Evolutionary conservation across 2,329 filamentous ascomycete species (phyloP), one percentile per base, ranked within the genome.

Genomic region (Cytospora leucostoma): DNA sequence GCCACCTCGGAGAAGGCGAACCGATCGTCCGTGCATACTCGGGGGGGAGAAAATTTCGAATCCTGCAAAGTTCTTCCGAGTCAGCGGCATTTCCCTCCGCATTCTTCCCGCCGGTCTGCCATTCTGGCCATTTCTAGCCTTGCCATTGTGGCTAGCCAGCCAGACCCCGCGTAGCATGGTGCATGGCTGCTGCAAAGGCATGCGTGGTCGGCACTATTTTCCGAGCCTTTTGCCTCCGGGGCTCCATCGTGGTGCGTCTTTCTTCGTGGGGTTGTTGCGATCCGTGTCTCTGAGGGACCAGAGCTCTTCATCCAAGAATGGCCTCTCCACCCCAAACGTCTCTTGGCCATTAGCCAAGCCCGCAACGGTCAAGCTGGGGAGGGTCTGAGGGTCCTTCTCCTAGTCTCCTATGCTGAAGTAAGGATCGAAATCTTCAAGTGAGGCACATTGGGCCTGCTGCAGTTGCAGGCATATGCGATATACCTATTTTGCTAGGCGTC

Each of bases 11-110:
- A 33, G 40, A n/a, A 47, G 21, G 56, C 56, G 56, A 58, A 35
- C n/a, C 27, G 27, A 27, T 27, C 27, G 27, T 27, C 27, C 27
- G 27, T 27, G 27, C 27, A 27, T 27, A 27, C 27, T 27, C 27
- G 12, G 10, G 53, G n/a, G 17, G 15, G 11, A 38, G 34, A 27
- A 51, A 60, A 55, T 60, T 51, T 54, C 51, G 34, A 37, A 34
- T 37, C 40, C 62, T 17, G 35, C 52, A 57, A 64, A 64, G 60
- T 44, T 53, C 61, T 33, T 56, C 55, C 62, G 33, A 12, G 35
- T 61, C 62, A 53, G 57, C 40, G 62, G 57, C 37, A 40, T 21
- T 21, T 35, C 49, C 15, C 8, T n/a, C n/a, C 55, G 37, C 27
- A n/a, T 47, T 47, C n/a, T 47, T 21, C 44, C 44, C 44, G 44